Evolutionary conservation across 805 yeast species (phyloP).

Genomic region (Saccharomycopsis amapae): DNA sequence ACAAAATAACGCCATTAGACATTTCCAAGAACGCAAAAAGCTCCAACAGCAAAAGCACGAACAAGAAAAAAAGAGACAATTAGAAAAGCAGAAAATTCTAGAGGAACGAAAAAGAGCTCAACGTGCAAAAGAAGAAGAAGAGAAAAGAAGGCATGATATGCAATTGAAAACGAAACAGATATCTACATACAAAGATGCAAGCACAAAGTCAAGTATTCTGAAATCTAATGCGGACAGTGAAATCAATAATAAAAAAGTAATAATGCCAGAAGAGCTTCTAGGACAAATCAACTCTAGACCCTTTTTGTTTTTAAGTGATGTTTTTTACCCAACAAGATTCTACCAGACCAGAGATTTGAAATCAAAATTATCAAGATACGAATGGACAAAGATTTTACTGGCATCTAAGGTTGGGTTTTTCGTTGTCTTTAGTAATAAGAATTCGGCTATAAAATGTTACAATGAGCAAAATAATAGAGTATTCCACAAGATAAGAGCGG

Average conservation of each 20-base stretch:
- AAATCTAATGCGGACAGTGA: constrained; percentile 1
- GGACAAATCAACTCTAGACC: constrained; percentile 51
- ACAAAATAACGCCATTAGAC: constrained; percentile 28
- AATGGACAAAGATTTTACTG: constrained; percentile 58
- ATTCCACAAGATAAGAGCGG: constrained; percentile 24
- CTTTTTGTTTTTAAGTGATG: constrained; percentile 46
- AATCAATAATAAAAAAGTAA: constrained; percentile 20
- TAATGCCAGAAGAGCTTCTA: constrained; percentile 42
- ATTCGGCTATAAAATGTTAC: constrained; percentile 55
- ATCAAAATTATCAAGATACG: constrained; percentile 47
- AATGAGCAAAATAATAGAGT: constrained; percentile 51
- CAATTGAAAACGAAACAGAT: not conserved
- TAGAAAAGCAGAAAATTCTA: constrained; percentile 20
- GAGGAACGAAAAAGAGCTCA: constrained; percentile 14
- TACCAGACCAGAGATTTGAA: constrained; percentile 43
- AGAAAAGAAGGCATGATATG: not conserved
- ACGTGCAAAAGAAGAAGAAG: constrained; percentile 16
- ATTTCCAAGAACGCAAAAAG: constrained; percentile 35
- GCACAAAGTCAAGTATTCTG: not conserved
- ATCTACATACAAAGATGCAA: not conserved
- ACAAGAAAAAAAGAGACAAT: constrained; percentile 8
- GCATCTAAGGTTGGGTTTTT: constrained; percentile 58
- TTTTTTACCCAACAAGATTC: constrained; percentile 38
- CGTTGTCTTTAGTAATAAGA: constrained; percentile 54
- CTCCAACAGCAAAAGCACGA: constrained; percentile 26